Evolutionary conservation across 257 asterid species (phyloP), one percentile per base, ranked within the genome.

Genomic region (Fraxinus pennsylvanica): DNA sequence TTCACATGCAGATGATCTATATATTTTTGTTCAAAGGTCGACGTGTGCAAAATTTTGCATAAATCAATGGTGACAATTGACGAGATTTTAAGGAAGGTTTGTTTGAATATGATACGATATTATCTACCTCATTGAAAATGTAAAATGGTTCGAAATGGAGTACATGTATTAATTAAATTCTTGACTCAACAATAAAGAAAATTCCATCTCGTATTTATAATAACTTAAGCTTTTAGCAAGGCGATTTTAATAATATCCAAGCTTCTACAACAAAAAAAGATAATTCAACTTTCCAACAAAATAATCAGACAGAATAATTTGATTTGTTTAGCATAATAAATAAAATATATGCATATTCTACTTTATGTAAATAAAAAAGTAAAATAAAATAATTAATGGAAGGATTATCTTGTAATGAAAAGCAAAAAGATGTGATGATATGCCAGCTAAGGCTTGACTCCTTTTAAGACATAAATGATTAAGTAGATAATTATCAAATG

Each of bases 371-470:
- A 15, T n/a, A 65, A 38, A 39, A 73, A 80, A 61, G 77, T 67
- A 59, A 19, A 43, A n/a, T 33, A 36, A 71, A 8, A 78, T 29
- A 72, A 29, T 54, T 33, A 33, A 52, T 76, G 65, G 47, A 72
- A 69, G 73, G 19, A 72, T 71, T 77, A 77, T 71, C 72, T 70
- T 72, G 79, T 66, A 39, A 72, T 33, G 50, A 72, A 75, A 81
- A 78, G 81, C 71, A 80, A 74, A 65, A 70, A 13, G 61, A 32
- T 68, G 22, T 66, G 68, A 76, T 79, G 74, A 73, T 73, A 32
- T 83, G 83, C 79, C 83, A 79, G 83, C 83, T 72, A 79, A 79
- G 41, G 38, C 74, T 70, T 71, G 63, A 73, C 79, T 32, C 74
- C 74, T 74, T 77, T 69, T 29, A 41, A 61, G 12, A 71, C 70